These are phyloP conservation scores for Vicia sativa DNA, from an alignment of 306 rosid genomes.

Conservation along the genomic window DNA sequence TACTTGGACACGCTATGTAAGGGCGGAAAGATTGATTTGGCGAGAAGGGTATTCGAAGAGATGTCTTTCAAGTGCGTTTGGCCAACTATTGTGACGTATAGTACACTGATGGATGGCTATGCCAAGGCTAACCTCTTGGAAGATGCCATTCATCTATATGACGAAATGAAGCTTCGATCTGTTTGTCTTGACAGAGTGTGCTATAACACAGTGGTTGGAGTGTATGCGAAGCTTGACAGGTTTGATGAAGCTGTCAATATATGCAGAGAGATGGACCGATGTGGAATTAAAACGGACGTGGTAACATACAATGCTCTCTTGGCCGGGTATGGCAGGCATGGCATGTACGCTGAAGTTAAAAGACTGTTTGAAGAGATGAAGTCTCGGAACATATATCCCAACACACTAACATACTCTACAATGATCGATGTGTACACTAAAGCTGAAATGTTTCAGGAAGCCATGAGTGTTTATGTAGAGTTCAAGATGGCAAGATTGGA, in stretches of 20 bases:
- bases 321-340: slow-evolving; percentile 85
- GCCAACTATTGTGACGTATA: slow-evolving; percentile 86
- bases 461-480: slow-evolving; percentile 67
- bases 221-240: slow-evolving; percentile 79
- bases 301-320: slow-evolving; percentile 88
- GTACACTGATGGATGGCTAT: slow-evolving; percentile 86
- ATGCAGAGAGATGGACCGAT: slow-evolving; percentile 77
- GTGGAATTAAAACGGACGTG: slow-evolving; percentile 69
- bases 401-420: slow-evolving; percentile 81
- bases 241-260: slow-evolving; percentile 66
- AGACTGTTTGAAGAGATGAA: slow-evolving; percentile 65
- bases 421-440: slow-evolving; percentile 78
- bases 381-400: slow-evolving; percentile 54
- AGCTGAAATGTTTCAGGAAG: slow-evolving; percentile 75
- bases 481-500: slow-evolving; percentile 70
- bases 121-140: slow-evolving; percentile 81
- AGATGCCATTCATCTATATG: slow-evolving; percentile 69
- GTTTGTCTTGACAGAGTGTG: slow-evolving; percentile 79
- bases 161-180: slow-evolving; percentile 65
- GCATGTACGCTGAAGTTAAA: slow-evolving; percentile 63
- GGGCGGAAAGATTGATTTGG: slow-evolving; percentile 88
- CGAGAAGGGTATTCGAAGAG: slow-evolving; percentile 59
- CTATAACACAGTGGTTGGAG: slow-evolving; percentile 76
- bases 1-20: slow-evolving; percentile 85
- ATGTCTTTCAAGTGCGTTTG: slow-evolving; percentile 66